These are phyloP conservation scores for Pseudopyricularia javanii DNA, from an alignment of 2,329 filamentous ascomycete species.

Conservation along the genomic window DNA sequence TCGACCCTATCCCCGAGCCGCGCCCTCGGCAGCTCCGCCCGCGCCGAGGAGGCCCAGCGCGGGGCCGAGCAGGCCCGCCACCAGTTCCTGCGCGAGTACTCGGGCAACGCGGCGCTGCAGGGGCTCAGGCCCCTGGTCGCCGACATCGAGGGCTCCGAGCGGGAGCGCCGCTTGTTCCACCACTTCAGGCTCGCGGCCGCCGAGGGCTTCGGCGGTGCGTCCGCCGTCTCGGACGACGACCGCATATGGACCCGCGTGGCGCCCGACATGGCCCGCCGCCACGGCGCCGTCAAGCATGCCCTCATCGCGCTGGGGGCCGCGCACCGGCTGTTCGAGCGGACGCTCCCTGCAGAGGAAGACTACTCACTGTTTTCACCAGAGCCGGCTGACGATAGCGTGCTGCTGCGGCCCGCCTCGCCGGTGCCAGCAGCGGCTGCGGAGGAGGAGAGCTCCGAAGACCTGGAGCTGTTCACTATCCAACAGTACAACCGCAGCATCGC, in stretches of 20 bases:
- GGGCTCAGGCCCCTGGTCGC: conserved; percentile 19
- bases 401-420: not conserved
- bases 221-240: conserved; percentile 14
- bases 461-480: conserved; percentile 23
- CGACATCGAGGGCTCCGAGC: conserved; percentile 20
- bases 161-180: conserved; percentile 21
- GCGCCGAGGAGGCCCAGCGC: conserved; percentile 8
- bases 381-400: not conserved
- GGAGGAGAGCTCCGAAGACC: conserved; percentile 9
- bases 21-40: conserved; percentile 1
- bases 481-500: conserved; percentile 25
- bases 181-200: conserved; percentile 18
- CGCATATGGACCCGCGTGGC: conserved; percentile 18
- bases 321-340: conserved; percentile 13
- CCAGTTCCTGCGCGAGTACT: conserved; percentile 14
- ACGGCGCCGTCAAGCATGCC: conserved; percentile 19
- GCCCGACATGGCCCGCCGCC: conserved; percentile 15
- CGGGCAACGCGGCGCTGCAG: conserved; percentile 13
- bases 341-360: not conserved
- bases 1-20: conserved; percentile 7
- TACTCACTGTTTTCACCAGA: not conserved
- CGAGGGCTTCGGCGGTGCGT: conserved; percentile 11
- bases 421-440: not conserved
- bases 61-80: conserved; percentile 10
- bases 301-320: conserved; percentile 20